Conservation (phyloP, 495 filamentous ascomycete genomes). For the Aspergillus steynii region DNA sequence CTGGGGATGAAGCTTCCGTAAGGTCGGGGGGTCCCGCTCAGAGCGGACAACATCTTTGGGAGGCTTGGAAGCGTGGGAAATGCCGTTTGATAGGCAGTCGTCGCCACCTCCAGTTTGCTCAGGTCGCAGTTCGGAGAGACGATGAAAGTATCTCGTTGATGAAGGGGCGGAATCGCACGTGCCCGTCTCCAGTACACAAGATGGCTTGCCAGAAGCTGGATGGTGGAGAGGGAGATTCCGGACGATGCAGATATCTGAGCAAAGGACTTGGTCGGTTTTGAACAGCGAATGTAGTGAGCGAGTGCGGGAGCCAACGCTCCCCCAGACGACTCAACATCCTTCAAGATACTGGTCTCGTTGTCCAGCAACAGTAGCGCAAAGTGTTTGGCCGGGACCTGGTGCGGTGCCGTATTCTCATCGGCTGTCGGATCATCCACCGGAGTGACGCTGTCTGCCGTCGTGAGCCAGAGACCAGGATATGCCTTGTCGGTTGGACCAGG, state of each 20-base stretch:
- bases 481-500: conserved; percentile 63
- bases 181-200: conserved; percentile 94
- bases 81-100: conserved; percentile 65
- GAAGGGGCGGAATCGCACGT: conserved; percentile 86
- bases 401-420: conserved; percentile 50
- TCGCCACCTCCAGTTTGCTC: conserved; percentile 67
- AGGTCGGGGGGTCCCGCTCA: conserved; percentile 74
- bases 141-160: conserved; percentile 89
- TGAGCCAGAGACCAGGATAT: conserved; percentile 77
- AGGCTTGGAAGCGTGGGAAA: conserved; percentile 82
- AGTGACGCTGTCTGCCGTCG: conserved; percentile 75
- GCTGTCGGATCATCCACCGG: conserved; percentile 61
- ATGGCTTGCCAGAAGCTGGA: conserved; percentile 83
- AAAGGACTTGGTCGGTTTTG: conserved; percentile 83
- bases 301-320: conserved; percentile 71
- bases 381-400: conserved; percentile 71
- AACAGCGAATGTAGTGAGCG: conserved; percentile 78
- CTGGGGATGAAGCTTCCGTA: conserved; percentile 82
- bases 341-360: conserved; percentile 78
- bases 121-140: conserved; percentile 89
- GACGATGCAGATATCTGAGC: conserved; percentile 73
- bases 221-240: conserved; percentile 70
- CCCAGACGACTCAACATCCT: conserved; percentile 76
- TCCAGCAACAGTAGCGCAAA: conserved; percentile 84
- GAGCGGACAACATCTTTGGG: conserved; percentile 76